Evolutionary conservation across 805 yeast species (phyloP).

Genomic region (Teunomyces atbi): DNA sequence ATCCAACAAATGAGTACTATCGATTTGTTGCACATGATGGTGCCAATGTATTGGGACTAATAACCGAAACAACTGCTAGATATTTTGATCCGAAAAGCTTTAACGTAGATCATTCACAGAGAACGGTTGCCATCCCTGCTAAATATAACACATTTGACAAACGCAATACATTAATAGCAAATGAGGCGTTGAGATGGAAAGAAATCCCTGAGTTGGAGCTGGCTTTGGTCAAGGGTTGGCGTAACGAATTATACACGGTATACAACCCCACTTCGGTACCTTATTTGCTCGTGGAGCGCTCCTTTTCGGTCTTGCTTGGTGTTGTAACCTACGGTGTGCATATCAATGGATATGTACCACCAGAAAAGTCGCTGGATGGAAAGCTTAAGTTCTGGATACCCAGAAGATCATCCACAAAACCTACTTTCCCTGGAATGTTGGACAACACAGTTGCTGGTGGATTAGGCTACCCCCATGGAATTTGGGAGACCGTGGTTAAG

Average conservation of each 20-base stretch:
- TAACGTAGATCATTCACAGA: conserved; percentile 6
- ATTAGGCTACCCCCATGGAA: conserved; percentile 74
- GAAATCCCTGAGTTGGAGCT: conserved; percentile 22
- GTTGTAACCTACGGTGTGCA: conserved; percentile 90
- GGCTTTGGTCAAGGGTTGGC: conserved; percentile 64
- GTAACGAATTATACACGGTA: conserved; percentile 77
- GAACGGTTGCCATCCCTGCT: conserved; percentile 26
- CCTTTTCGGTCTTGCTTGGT: conserved; percentile 78
- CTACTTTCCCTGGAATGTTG: conserved; percentile 86
- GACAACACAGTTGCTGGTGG: conserved; percentile 98
- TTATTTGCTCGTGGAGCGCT: conserved; percentile 74
- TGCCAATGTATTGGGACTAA: conserved; percentile 11
- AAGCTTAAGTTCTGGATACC: conserved; percentile 77
- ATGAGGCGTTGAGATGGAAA: conserved; percentile 43
- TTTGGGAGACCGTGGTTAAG: conserved; percentile 74
- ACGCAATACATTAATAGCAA: conserved; percentile 40
- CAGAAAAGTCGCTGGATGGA: conserved; percentile 35
- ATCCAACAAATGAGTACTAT: conserved; percentile 14
- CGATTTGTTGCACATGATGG: conserved; percentile 30
- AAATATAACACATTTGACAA: conserved; percentile 36
- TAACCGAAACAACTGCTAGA: conserved; percentile 19
- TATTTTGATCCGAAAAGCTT: conserved; percentile 3
- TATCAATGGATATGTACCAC: conserved; percentile 71
- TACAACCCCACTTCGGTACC: conserved; percentile 54
- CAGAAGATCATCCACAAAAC: conserved; percentile 69